Evolutionary conservation across 495 filamentous ascomycete genomes (phyloP), one percentile per base, ranked within the genome.

Genomic region (Aspergillus egyptiacus): DNA sequence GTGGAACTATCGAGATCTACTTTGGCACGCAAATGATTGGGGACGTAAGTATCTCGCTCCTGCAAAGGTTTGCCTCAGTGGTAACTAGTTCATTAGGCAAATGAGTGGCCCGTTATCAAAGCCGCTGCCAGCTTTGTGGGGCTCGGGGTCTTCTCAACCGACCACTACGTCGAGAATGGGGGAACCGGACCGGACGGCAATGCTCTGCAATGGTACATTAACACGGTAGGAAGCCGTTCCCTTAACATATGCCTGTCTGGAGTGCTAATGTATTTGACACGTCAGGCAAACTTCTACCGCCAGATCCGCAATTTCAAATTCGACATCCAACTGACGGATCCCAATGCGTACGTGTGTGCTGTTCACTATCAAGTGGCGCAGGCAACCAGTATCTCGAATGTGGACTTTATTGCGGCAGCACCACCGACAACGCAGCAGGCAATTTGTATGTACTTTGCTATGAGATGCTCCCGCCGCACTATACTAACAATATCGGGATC

Each of bases 181-280:
- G n/a, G n/a, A n/a, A n/a, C n/a, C n/a, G n/a, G n/a, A n/a, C 91
- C 82, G 68, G 86, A 91, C 58, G 82, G 87, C 59, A 82, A 88
- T 54, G 86, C 85, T 37, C 79, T 79, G 14, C 19, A 51, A 19
- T 51, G 48, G 40, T 50, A 42, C 22, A 27, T 43, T 3, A 43
- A 44, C 22, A n/a, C n/a, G n/a, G n/a, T n/a, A n/a, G n/a, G n/a
- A n/a, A 22, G 11, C 27, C 27, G 5, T 30, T 5, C 27, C 11
- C 27, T 11, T 30, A 30, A 6, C 5, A 5, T 6, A 30, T 30
- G 27, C 27, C 27, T n/a, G 27, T 30, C 5, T 11, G 11, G 11
- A 5, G 27, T 11, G 27, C 11, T 30, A 11, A 30, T 30, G 14
- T 37, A 37, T 18, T 2, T 37, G 3, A 70, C 77, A 32, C n/a